These are phyloP conservation scores for Papiliotrema fonsecae DNA, from an alignment of 1,284 basidiomycete genomes.

Conservation along the genomic window DNA sequence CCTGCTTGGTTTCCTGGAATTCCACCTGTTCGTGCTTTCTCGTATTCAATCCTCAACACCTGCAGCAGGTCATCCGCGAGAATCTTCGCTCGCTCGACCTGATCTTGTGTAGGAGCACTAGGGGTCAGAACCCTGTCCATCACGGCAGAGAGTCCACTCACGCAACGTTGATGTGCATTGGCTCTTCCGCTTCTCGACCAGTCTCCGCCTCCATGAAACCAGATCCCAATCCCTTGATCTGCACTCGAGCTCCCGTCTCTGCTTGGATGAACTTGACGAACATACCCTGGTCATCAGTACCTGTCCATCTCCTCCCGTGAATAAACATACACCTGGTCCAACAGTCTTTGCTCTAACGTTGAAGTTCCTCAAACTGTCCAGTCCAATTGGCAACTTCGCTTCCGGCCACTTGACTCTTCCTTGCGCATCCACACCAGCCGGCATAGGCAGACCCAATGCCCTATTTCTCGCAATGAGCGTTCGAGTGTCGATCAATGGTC, in stretches of 20 bases:
- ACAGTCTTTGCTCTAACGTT: slow-evolving; percentile 97
- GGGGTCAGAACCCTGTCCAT: slow-evolving; percentile 8
- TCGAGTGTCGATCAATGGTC: slow-evolving; percentile 83
- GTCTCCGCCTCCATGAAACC: slow-evolving; percentile 95
- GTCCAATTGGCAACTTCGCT: slow-evolving; percentile 78
- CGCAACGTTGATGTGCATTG: slow-evolving; percentile 93
- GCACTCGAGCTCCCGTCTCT: slow-evolving; percentile 94
- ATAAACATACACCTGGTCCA: slow-evolving; percentile 69
- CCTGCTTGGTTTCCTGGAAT: slow-evolving; percentile 51
- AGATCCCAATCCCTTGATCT: slow-evolving; percentile 92
- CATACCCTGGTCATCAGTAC: slow-evolving; percentile 61
- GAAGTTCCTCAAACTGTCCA: slow-evolving; percentile 91
- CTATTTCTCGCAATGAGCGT: slow-evolving; percentile 47
- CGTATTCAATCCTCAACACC: slow-evolving; percentile 78
- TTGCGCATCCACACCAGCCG: slow-evolving; percentile 20
- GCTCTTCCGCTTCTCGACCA: slow-evolving; percentile 81
- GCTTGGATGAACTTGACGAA: slow-evolving; percentile 98
- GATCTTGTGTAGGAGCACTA: slow-evolving; percentile 82
- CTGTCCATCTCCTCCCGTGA: too few species aligned
- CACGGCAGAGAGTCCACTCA: slow-evolving; percentile 44
- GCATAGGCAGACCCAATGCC: slow-evolving; percentile 36
- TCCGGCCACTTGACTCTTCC: slow-evolving; percentile 85
- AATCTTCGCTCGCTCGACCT: slow-evolving; percentile 79
- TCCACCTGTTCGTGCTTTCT: slow-evolving; percentile 57
- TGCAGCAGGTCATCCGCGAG: slow-evolving; percentile 83